These are phyloP conservation scores for Rhizodiscina lignyota DNA, from an alignment of 495 filamentous ascomycete species.

Conservation along the genomic window DNA sequence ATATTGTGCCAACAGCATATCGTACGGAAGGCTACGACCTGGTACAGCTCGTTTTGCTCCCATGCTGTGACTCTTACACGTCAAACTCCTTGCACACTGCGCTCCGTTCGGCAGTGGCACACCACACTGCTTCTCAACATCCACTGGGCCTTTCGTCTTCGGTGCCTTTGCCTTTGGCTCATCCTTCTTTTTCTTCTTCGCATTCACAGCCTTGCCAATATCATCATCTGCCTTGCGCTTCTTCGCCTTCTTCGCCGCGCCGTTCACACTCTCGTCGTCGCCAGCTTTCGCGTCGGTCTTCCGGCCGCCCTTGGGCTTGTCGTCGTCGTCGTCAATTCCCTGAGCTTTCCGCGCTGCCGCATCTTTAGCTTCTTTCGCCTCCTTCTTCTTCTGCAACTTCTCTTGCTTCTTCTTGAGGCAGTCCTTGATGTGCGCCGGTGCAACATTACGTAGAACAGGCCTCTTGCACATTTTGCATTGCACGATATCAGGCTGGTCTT, in stretches of 20 bases:
- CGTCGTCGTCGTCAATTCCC: conserved; percentile 17
- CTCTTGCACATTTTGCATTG: conserved; percentile 28
- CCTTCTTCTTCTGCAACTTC: conserved; percentile 28
- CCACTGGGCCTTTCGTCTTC: conserved; percentile 88
- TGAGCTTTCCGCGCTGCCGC: conserved; percentile 26
- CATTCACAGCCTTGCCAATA: conserved; percentile 47
- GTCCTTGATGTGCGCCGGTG: conserved; percentile 20
- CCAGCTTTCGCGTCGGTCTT: conserved; percentile 48
- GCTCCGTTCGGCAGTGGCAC: conserved; percentile 71
- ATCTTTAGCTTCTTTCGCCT: conserved; percentile 34
- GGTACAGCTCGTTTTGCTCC: conserved; percentile 85
- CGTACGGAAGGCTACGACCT: conserved; percentile 81
- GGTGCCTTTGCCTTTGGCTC: conserved; percentile 68
- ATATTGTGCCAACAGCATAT: conserved; percentile 82
- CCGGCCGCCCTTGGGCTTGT: conserved; percentile 13
- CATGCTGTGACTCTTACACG: conserved; percentile 96
- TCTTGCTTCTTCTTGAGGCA: conserved; percentile 32
- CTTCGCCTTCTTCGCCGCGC: conserved; percentile 63
- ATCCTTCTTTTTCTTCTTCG: conserved; percentile 87
- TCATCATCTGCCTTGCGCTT: conserved; percentile 84
- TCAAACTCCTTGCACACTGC: conserved; percentile 78
- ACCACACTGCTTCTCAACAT: conserved; percentile 95
- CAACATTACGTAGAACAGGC: conserved; percentile 18
- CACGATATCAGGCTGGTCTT: conserved; percentile 20
- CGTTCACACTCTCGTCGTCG: conserved; percentile 34